phyloP scores from a whole-genome alignment of 176 grass and related monocot genomes.

The Phyllostachys edulis region DNA sequence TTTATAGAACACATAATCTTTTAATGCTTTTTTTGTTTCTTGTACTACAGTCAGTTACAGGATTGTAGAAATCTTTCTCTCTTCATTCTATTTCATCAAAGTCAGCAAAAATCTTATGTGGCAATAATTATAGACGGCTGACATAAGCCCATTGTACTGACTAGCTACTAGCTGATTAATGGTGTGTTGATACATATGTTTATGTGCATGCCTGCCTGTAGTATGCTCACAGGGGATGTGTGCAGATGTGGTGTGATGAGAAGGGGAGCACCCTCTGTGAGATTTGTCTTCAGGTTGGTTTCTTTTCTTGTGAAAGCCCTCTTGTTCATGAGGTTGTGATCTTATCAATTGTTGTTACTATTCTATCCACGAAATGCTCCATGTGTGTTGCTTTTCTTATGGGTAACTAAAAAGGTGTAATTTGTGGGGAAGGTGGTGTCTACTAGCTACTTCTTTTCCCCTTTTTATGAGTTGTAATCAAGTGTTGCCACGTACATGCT shows the following conservation, averaged over 20 bases:
- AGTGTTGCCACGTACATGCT: constrained; percentile 24
- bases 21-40: too few species aligned
- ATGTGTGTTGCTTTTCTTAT: not conserved
- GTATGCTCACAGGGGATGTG: constrained; percentile 87
- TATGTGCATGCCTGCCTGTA: constrained; percentile 21
- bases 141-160: too few species aligned
- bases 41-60: too few species aligned
- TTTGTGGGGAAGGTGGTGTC: not conserved
- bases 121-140: too few species aligned
- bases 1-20: too few species aligned
- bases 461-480: constrained; percentile 6
- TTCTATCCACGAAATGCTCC: not conserved
- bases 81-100: too few species aligned
- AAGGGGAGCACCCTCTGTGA: constrained; percentile 88
- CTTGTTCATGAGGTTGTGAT: not conserved
- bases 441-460: not conserved
- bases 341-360: not conserved
- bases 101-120: too few species aligned
- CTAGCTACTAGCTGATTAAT: not conserved
- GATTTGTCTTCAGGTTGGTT: constrained; percentile 86
- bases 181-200: not conserved
- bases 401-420: not conserved
- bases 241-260: constrained; percentile 98
- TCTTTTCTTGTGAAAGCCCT: not conserved
- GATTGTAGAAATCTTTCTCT: too few species aligned